phyloP scores from a whole-genome alignment of 1,284 basidiomycete species.

The Pterulicium gracile region DNA sequence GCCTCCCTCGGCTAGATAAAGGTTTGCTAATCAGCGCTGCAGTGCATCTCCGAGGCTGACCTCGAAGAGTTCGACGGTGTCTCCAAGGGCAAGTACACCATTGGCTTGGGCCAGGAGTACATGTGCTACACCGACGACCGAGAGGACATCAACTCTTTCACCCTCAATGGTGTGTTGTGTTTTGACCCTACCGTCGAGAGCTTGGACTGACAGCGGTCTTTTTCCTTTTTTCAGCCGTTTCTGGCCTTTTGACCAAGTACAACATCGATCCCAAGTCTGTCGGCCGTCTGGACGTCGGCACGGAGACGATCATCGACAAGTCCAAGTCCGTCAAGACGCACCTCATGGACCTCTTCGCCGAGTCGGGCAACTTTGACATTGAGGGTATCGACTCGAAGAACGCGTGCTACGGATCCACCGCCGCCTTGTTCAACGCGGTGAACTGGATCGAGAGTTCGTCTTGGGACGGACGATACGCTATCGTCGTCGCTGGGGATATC shows the following conservation, averaged over 20 bases:
- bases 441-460: constrained; percentile 95
- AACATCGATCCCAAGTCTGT: constrained; percentile 94
- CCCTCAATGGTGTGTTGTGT: constrained; percentile 72
- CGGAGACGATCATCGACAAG: constrained; percentile 99
- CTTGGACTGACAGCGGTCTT: background rate
- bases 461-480: constrained; percentile 98
- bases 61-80: constrained; percentile 96
- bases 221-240: constrained; percentile 46
- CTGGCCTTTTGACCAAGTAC: constrained; percentile 87
- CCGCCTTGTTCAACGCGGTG: constrained; percentile 94
- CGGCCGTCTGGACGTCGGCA: constrained; percentile 95
- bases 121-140: constrained; percentile 98
- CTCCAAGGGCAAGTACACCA: constrained; percentile 96
- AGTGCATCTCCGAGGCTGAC: constrained; percentile 93
- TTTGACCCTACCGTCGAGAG: background rate
- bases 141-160: constrained; percentile 98
- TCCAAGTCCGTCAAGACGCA: constrained; percentile 98
- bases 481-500: constrained; percentile 96
- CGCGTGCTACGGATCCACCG: constrained; percentile 98
- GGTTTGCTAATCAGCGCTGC: no score
- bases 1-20: no score
- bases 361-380: constrained; percentile 90
- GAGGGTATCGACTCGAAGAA: constrained; percentile 99
- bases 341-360: constrained; percentile 95
- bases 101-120: constrained; percentile 95